These are phyloP conservation scores for Aspergillus cavernicola DNA, from an alignment of 495 filamentous ascomycete species.

Conservation along the genomic window DNA sequence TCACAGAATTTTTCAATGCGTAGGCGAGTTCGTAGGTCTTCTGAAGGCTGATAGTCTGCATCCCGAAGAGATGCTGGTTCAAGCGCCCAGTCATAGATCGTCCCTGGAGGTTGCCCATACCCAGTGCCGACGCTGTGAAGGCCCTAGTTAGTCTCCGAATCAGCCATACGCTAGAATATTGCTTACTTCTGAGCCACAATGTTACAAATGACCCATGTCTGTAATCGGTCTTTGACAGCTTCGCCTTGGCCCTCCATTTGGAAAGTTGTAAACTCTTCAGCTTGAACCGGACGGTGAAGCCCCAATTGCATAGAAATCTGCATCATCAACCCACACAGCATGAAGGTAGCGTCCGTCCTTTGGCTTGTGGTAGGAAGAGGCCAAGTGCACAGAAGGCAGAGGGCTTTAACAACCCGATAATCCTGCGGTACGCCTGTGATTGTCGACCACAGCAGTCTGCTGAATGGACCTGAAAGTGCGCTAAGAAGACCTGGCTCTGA, in stretches of 20 bases:
- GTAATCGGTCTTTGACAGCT: conserved; percentile 78
- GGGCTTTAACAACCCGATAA: conserved; percentile 83
- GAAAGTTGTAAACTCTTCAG: conserved; percentile 85
- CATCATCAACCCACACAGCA: conserved; percentile 89
- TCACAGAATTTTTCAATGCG: conserved; percentile 83
- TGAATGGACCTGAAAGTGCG: conserved; percentile 67
- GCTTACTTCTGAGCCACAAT: conserved; percentile 76
- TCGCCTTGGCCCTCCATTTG: conserved; percentile 78
- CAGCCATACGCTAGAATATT: neutral
- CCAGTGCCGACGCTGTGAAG: conserved; percentile 71
- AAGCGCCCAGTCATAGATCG: conserved; percentile 83
- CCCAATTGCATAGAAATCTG: conserved; percentile 89
- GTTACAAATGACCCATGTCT: conserved; percentile 91
- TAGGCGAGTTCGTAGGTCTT: conserved; percentile 66
- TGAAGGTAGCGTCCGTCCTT: conserved; percentile 82
- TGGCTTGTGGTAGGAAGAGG: conserved; percentile 84
- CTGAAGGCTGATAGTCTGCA: conserved; percentile 61
- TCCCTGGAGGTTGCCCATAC: conserved; percentile 82
- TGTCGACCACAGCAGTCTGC: conserved; percentile 73
- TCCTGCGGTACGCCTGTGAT: conserved; percentile 78
- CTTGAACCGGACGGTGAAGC: conserved; percentile 83
- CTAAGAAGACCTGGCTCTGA: conserved; percentile 65
- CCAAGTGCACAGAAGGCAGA: conserved; percentile 90
- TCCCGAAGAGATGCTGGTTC: conserved; percentile 59
- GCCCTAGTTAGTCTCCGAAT: conserved; percentile 16